Evolutionary conservation across 2,329 filamentous ascomycete species (phyloP), one percentile per base, ranked within the genome.

Genomic region (Chrysosporium queenslandicum): DNA sequence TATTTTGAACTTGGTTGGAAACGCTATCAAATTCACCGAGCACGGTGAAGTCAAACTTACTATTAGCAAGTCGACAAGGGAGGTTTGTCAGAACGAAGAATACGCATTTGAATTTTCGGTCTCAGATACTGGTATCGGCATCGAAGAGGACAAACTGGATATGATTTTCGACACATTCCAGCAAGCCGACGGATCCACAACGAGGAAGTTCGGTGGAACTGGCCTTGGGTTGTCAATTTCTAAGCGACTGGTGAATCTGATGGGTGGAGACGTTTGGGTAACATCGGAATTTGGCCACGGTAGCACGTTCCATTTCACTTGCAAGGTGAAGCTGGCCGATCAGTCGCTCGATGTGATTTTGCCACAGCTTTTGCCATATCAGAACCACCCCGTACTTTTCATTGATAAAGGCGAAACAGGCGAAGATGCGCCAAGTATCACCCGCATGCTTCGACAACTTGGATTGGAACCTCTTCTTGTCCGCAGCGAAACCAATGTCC

Each of bases 91-190:
- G 11, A 74, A 77, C 9, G 83, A 86, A 60, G 87, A 96, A 68
- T 95, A 94, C 61, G 86, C 89, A 25, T 91, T 96, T 66, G 89
- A 97, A 70, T 97, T 97, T 70, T 84, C 91, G 51, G 92, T 98
- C 30, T 86, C 87, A 18, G 92, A 97, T 67, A 97, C 92, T 32
- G 92, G 92, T 60, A 98, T 97, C 63, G 92, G 92, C 62, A 97
- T 97, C 61, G 87, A 91, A 62, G 81, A 86, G 58, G 90, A 97
- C 71, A 97, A 97, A 73, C 79, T 97, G 50, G 89, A 95, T 65
- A 77, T 97, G 59, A 97, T 98, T 65, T 97, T 98, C 70, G 92
- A 97, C 71, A 97, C 91, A 0, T 97, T 97, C 81, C 91, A 96
- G 69, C 92, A 97, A 73, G 92, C 92, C 18, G 92, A 97, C 66